Base-by-base conservation (phyloP, 2,329 filamentous ascomycete genomes). In the Pestalotiopsis sp. region DNA sequence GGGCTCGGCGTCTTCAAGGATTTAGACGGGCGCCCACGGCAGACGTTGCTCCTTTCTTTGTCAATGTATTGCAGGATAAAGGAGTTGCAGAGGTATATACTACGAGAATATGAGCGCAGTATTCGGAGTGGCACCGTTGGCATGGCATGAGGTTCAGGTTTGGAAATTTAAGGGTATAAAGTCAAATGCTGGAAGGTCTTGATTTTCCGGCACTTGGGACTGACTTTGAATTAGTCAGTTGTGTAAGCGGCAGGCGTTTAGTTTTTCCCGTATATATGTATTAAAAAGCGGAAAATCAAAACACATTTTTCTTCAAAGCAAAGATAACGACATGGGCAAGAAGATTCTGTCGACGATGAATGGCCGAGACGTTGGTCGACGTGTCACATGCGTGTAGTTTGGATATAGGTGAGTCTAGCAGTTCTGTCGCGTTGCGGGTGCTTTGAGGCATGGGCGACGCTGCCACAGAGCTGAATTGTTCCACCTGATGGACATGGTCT, bases 121-220 rank as follows among this genome's bases (percentile, higher is more conserved):
- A 52, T 22, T 48, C n/a, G 39, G 39, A 38, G 61, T 52, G 40
- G 38, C 61, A 64, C 48, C 38, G 17, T 64, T 30, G 39, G 38
- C 20, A 48, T 44, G 61, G 40, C 61, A 64, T 30, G 17, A 52
- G 40, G 61, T 13, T 52, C 22, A 64, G 38, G 61, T 64, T 64
- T 64, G 61, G 61, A 64, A 64, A 64, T 64, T 22, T 64, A 35
- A 39, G n/a, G 39, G 40, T 26, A 26, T 35, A 52, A 64, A 64
- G 40, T 64, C 39, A n/a, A 64, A 20, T 39, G 39, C n/a, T n/a
- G 22, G 26, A 13, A 22, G 39, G 38, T 10, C 39, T 44, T 24
- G 38, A 52, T 64, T 48, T 44, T 11, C 20, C 39, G 35, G 30
- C n/a, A 20, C 17, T 30, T 64, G 13, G 22, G 48, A 22, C 26